phyloP scores from a whole-genome alignment of 371 early-diverging fungal genomes.

The Mucor indicus region DNA sequence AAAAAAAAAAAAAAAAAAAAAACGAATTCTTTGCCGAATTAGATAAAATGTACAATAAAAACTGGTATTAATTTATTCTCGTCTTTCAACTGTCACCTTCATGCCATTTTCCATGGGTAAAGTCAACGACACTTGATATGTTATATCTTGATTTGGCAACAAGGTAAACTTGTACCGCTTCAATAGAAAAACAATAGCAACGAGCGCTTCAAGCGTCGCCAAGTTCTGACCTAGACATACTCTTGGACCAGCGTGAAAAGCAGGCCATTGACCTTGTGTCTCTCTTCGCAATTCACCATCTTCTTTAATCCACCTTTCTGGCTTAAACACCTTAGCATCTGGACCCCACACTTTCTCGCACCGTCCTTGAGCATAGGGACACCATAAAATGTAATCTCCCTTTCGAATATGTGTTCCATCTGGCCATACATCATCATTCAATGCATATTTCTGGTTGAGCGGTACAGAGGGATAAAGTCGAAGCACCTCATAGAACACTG shows the following conservation, averaged over 20 bases:
- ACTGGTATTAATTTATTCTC: background rate
- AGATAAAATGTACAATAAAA: background rate
- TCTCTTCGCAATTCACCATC: slow-evolving; percentile 36
- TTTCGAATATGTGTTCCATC: slow-evolving; percentile 60
- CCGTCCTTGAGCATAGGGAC: slow-evolving; percentile 57
- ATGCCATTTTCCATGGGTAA: slow-evolving; percentile 51
- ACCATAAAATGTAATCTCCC: slow-evolving; percentile 54
- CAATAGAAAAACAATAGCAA: slow-evolving; percentile 33
- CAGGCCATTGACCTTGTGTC: slow-evolving; percentile 43
- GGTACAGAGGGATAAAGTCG: slow-evolving; percentile 75
- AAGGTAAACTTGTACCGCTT: slow-evolving; percentile 39
- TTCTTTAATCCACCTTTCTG: slow-evolving; percentile 58
- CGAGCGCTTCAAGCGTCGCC: slow-evolving; percentile 44
- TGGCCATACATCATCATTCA: slow-evolving; percentile 65
- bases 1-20: no score
- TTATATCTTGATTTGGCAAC: slow-evolving; percentile 34
- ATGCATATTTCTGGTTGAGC: slow-evolving; percentile 57
- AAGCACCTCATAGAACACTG: slow-evolving; percentile 63
- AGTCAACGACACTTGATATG: slow-evolving; percentile 35
- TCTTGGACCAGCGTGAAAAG: slow-evolving; percentile 70
- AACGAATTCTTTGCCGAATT: no score
- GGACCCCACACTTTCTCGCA: slow-evolving; percentile 55
- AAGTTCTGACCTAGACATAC: slow-evolving; percentile 60
- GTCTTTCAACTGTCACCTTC: slow-evolving; percentile 28
- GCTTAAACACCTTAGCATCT: slow-evolving; percentile 55